These are phyloP conservation scores for Saturnispora sanitii DNA, from an alignment of 805 yeast species.

Conservation along the genomic window DNA sequence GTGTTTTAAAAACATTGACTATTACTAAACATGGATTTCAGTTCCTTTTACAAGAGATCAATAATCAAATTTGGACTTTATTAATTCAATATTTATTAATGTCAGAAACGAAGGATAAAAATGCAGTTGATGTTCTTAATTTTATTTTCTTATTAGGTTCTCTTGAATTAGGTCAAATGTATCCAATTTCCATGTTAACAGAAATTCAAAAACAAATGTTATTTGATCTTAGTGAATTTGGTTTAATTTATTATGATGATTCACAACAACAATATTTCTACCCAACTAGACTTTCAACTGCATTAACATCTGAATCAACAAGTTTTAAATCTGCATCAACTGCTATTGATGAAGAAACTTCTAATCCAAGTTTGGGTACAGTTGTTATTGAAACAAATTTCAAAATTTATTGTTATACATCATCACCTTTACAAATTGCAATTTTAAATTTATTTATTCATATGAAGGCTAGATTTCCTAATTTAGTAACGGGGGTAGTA, in stretches of 20 bases:
- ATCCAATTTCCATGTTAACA: constrained; percentile 58
- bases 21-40: constrained; percentile 93
- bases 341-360: constrained; percentile 60
- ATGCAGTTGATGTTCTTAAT: constrained; percentile 90
- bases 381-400: constrained; percentile 89
- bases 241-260: constrained; percentile 55
- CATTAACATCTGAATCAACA: constrained; percentile 75
- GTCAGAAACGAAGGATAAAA: constrained; percentile 80
- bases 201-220: constrained; percentile 80
- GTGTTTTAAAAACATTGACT: constrained; percentile 32
- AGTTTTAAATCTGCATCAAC: constrained; percentile 63
- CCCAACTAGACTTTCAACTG: constrained; percentile 86
- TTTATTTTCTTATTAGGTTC: constrained; percentile 92
- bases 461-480: constrained; percentile 72
- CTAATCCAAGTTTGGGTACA: constrained; percentile 42
- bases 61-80: constrained; percentile 91
- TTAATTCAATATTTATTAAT: constrained; percentile 77
- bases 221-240: constrained; percentile 84
- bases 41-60: constrained; percentile 82
- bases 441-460: constrained; percentile 83
- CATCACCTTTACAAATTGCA: constrained; percentile 91
- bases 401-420: constrained; percentile 85
- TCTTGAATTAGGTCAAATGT: constrained; percentile 81
- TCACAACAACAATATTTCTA: constrained; percentile 60
- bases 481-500: constrained; percentile 87